A percentile compares a stretch with the other conserved stretches of the same genome.
Evolutionary conservation across 2,329 filamentous ascomycete species (phyloP).

Genomic region (Dactylonectria estremocensis): DNA sequence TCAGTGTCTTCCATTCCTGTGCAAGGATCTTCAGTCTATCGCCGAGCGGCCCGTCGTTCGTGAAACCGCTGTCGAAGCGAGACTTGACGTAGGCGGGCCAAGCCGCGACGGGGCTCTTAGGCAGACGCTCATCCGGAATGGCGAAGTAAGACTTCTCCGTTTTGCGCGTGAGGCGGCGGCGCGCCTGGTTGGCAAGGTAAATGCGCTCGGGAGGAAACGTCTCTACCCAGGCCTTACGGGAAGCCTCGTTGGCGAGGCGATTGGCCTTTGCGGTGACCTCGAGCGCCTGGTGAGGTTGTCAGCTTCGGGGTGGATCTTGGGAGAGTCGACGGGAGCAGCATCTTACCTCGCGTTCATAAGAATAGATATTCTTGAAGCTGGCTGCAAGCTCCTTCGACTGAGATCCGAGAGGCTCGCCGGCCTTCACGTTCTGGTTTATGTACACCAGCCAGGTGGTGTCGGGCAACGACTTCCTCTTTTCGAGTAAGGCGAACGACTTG

Average conservation of each 20-base stretch:
- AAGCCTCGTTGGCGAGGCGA: conserved; percentile 56
- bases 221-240: conserved; percentile 65
- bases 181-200: conserved; percentile 63
- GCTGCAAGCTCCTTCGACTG: conserved; percentile 49
- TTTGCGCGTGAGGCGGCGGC: conserved; percentile 58
- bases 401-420: conserved; percentile 26
- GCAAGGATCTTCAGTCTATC: conserved; percentile 47
- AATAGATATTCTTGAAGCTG: conserved; percentile 58
- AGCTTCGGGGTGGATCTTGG: background rate
- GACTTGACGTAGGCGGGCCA: conserved; percentile 58
- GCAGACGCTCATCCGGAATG: conserved; percentile 65
- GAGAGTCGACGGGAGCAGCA: background rate
- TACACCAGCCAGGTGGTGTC: conserved; percentile 57
- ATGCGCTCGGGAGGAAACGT: conserved; percentile 58
- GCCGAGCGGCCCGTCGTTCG: conserved; percentile 20
- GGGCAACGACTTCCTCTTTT: conserved; percentile 55
- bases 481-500: conserved; percentile 56
- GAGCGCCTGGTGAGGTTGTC: conserved; percentile 48
- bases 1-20: conserved; percentile 61
- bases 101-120: conserved; percentile 55
- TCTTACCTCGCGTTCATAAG: conserved; percentile 60
- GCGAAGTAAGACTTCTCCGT: conserved; percentile 40
- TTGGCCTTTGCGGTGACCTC: conserved; percentile 56
- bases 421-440: conserved; percentile 50
- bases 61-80: conserved; percentile 39